phyloP scores from a whole-genome alignment of 228 moss, liverwort and hornwort species.

The Sphagnum fallax region DNA sequence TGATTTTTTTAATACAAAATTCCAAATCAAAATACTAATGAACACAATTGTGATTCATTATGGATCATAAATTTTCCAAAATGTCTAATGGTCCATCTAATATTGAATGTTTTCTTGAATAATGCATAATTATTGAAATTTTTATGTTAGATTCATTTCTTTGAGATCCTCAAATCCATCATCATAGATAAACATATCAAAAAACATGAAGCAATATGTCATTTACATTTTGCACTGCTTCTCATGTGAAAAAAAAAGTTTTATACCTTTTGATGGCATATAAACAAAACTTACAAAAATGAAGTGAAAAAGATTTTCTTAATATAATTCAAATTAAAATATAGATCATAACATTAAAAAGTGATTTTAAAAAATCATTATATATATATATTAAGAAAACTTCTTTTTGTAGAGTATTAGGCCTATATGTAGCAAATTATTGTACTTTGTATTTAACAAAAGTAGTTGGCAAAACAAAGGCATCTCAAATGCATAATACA shows the following conservation, averaged over 20 bases:
- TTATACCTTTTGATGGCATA: not conserved
- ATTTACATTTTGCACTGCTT: not conserved
- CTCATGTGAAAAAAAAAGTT: not conserved
- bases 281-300: not conserved
- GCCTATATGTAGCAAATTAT: not conserved
- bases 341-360: not conserved
- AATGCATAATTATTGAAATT: not conserved
- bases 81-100: not conserved
- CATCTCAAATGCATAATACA: no score
- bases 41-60: not conserved
- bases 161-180: not conserved
- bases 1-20: not conserved
- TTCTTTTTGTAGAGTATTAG: not conserved
- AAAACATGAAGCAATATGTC: not conserved
- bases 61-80: not conserved
- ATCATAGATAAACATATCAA: not conserved
- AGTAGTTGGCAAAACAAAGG: not conserved
- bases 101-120: not conserved
- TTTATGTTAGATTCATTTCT: not conserved
- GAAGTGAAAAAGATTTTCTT: not conserved
- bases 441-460: not conserved
- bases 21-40: not conserved
- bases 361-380: not conserved
- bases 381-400: not conserved
- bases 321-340: not conserved